A percentile compares a stretch with the other conserved stretches of the same genome.
These are phyloP conservation scores for Boehmeria nivea DNA, from an alignment of 306 rosid species.

Conservation along the genomic window DNA sequence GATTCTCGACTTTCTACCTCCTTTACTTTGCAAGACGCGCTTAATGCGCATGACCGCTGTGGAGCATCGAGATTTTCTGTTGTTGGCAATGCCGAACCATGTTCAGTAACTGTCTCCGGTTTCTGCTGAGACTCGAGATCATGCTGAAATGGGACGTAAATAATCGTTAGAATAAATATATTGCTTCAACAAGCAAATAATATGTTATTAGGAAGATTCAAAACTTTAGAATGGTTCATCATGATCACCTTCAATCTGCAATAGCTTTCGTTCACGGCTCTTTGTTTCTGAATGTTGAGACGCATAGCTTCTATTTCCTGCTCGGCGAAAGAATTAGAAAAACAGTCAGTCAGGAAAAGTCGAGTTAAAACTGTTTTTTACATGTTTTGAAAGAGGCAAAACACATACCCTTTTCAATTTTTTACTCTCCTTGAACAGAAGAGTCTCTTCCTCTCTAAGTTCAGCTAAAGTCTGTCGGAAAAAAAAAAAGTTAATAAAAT, in stretches of 20 bases:
- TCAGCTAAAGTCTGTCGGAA: slow-evolving; percentile 71
- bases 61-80: slow-evolving; percentile 7
- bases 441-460: slow-evolving; percentile 73
- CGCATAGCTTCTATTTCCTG: slow-evolving; percentile 63
- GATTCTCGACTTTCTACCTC: slow-evolving; percentile 37
- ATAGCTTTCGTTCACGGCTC: slow-evolving; percentile 50
- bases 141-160: slow-evolving; percentile 36
- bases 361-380: neutral
- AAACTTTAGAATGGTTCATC: neutral
- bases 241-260: slow-evolving; percentile 67
- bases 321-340: slow-evolving; percentile 8
- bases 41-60: slow-evolving; percentile 17
- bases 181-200: neutral
- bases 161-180: slow-evolving; percentile 21
- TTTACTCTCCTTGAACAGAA: slow-evolving; percentile 60
- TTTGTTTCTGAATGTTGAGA: slow-evolving; percentile 50
- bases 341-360: slow-evolving; percentile 4
- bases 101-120: too few relatives aligned
- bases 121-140: slow-evolving; percentile 42
- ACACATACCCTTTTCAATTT: slow-evolving; percentile 56
- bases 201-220: too few relatives aligned
- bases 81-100: neutral
- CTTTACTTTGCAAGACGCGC: slow-evolving; percentile 28
- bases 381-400: neutral
- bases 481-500: neutral